A percentile compares a stretch with the other conserved stretches of the same genome.
phyloP scores from a whole-genome alignment of 2,329 filamentous ascomycete genomes.

The Ilyonectria robusta region DNA sequence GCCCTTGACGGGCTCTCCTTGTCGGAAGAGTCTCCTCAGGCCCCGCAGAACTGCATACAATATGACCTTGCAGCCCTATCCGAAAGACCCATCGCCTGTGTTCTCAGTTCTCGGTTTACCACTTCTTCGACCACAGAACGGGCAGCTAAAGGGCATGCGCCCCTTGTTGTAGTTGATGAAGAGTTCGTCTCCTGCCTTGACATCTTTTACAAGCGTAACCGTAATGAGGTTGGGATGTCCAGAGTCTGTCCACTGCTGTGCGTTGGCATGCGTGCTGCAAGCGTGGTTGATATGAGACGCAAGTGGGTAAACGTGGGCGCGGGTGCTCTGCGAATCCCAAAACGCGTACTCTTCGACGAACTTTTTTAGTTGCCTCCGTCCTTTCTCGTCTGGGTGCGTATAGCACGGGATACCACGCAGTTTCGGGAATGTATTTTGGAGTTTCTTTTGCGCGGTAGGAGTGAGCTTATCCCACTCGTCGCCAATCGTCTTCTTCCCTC shows the following conservation, averaged over 20 bases:
- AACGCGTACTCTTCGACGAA: constrained; percentile 49
- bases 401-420: constrained; percentile 30
- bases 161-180: constrained; percentile 54
- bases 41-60: neutral
- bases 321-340: constrained; percentile 16
- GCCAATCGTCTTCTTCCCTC: constrained; percentile 14
- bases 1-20: too few relatives aligned
- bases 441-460: neutral
- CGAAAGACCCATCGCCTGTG: neutral
- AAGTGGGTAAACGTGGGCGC: constrained; percentile 38
- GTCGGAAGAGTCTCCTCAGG: neutral
- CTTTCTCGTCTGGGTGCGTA: neutral
- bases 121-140: constrained; percentile 28
- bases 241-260: constrained; percentile 32
- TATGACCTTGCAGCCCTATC: constrained; percentile 5
- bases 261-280: constrained; percentile 50
- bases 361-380: constrained; percentile 31
- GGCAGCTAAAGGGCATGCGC: constrained; percentile 48
- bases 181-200: constrained; percentile 52
- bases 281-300: constrained; percentile 52
- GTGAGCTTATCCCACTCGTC: constrained; percentile 35
- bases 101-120: neutral
- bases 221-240: constrained; percentile 33
- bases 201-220: constrained; percentile 27
- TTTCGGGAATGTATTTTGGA: constrained; percentile 23